phyloP scores from a whole-genome alignment of 768 basidiomycete species.

The Daedalea quercina region DNA sequence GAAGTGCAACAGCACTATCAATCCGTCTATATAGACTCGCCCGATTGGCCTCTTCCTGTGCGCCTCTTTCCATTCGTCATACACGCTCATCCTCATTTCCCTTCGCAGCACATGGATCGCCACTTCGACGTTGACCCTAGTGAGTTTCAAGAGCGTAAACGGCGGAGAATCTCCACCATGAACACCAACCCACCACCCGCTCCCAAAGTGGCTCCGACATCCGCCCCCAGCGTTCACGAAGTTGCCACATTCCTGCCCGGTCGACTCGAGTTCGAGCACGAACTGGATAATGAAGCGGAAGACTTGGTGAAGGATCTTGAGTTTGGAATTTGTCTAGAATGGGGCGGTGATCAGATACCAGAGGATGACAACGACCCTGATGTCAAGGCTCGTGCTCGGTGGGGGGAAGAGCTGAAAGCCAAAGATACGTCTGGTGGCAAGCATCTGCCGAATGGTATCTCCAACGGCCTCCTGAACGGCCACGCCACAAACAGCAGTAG shows the following conservation, averaged over 20 bases:
- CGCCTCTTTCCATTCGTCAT: conserved; percentile 20
- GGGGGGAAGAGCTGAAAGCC: conserved; percentile 33
- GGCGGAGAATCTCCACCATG: conserved; percentile 80
- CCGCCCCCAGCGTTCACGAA: conserved; percentile 89
- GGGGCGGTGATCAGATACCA: conserved; percentile 74
- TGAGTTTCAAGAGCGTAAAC: conserved; percentile 86
- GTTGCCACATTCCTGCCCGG: conserved; percentile 91
- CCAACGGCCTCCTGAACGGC: conserved; percentile 29
- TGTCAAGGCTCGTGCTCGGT: conserved; percentile 45
- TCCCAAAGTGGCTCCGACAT: conserved; percentile 75
- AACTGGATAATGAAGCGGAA: conserved; percentile 95
- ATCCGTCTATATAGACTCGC: conserved; percentile 70
- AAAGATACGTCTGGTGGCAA: conserved; percentile 22
- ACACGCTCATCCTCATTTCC: conserved; percentile 10
- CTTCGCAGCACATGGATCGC: conserved; percentile 35
- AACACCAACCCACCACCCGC: conserved; percentile 47
- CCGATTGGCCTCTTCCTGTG: conserved; percentile 77
- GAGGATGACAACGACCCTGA: conserved; percentile 77
- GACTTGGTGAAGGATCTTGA: conserved; percentile 93
- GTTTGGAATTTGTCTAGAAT: conserved; percentile 83
- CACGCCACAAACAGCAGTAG: conserved; percentile 19
- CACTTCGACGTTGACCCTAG: conserved; percentile 70
- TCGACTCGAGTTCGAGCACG: conserved; percentile 97
- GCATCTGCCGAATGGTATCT: conserved; percentile 20
- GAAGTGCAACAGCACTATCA: conserved; percentile 91